Evolutionary conservation across 2,329 filamentous ascomycete genomes (phyloP), one percentile per base, ranked within the genome.

Genomic region (Scedosporium minutisporum): DNA sequence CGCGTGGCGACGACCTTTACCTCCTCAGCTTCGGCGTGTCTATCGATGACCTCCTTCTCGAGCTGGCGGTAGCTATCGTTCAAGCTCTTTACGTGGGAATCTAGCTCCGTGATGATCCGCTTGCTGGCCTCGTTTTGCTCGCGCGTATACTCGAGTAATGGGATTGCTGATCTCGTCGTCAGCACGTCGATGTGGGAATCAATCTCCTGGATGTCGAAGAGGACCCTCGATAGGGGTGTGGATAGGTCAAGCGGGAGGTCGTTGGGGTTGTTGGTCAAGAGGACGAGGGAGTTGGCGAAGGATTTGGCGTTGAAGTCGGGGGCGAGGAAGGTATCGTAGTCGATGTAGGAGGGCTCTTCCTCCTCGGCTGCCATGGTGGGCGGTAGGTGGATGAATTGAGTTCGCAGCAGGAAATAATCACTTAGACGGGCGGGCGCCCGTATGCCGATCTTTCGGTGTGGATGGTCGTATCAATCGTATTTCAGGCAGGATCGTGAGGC

Each of bases 161-260:
- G 90, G 0, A 93, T 78, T 2, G 95, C 92, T 29, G 88, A 90
- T 66, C 89, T 87, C 2, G 92, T 95, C 5, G 93, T 96, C 48
- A 97, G 82, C 3, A 85, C 84, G 73, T 99, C 91, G 66, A 99
- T 96, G 72, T 96, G 92, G 0, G 93, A 96, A 76, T 97, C 93
- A 67, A 99, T 89, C 75, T 97, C 95, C 72, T 97, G 95, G 3
- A 95, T 88, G 75, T 99, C 95, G 76, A 99, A 99, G 6, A 97
- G 86, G 4, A 97, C 93, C 62, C 91, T 87, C 4, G 93, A 96
- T 58, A 99, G 83, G 2, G 95, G 93, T 16, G 95, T 97, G 5
- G 92, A 93, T 63, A 99, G 88, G 74, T 99, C 95, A 69, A 97
- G 84, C 6, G 91, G 89, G 1, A 88, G 88, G 76, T 97, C 95